Evolutionary conservation across 2,329 filamentous ascomycete genomes (phyloP), one percentile per base, ranked within the genome.

Genomic region (Teratosphaeria nubilosa): DNA sequence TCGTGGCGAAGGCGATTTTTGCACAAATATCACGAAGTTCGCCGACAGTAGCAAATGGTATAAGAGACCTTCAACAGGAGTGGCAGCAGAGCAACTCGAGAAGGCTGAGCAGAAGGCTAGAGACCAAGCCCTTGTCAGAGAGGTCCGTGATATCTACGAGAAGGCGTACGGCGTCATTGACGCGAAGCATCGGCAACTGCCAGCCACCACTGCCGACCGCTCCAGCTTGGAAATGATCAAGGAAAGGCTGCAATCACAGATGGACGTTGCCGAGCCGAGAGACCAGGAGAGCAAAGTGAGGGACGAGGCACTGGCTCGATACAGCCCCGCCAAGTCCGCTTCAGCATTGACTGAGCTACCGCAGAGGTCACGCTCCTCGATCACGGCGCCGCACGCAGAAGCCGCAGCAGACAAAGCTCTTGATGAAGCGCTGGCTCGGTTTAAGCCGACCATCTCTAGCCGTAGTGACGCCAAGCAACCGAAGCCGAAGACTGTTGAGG

Each of bases 81-180:
- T 31, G 10, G 51, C 51, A 16, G 27, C 60, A 20, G 32, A n/a
- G 31, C 53, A 50, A 59, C 55, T 56, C 57, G 30, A 56, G 54
- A 54, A 45, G 20, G 41, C 37, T 52, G 60, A 66, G 54, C 63
- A 68, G 53, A 67, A 66, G 58, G 61, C 62, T 20, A 59, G 62
- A 11, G 70, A 74, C 53, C 66, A 66, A 53, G 64, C 65, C 5
- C 66, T 78, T 14, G 67, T 73, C 16, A 63, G 65, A 7, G 71
- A 76, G 60, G 67, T 78, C 22, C 68, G 69, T 41, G 66, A 65
- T 22, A 76, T 77, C 53, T 77, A 78, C 61, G 75, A 78, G 63
- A 68, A 73, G 41, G 59, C 62, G 10, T 78, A 77, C 59, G 75
- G 75, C 22, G 68, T 63, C 5, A 76, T 77, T 53, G 66, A 68